Evolutionary conservation across 75 land plant genomes (phyloP), one percentile per base, ranked within the genome.

Genomic region (Pinus tabuliformis): DNA sequence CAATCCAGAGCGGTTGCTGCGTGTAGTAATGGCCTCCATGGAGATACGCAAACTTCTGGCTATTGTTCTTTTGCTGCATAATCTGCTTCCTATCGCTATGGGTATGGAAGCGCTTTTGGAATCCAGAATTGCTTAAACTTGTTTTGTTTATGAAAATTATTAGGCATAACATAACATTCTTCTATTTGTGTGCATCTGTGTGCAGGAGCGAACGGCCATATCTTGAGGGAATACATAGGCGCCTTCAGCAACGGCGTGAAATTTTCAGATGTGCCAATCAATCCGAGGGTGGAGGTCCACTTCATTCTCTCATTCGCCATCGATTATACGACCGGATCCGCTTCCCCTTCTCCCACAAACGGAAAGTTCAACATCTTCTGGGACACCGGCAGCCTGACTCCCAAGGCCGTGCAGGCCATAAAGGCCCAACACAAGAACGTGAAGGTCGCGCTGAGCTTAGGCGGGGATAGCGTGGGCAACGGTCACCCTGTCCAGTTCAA

Each of bases 281-380:
- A 78, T 45, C 54, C 72, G 18, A 16, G 2, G 14, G 61, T 73
- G 36, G 80, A 84, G 33, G 77, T 84, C 58, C 86, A 84, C 75
- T 80, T 88, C 76, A 82, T 86, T 20, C 88, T 86, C 71, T 54
- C 85, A 30, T 86, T 86, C 28, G 88, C 85, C 59, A 83, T 82
- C 37, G 85, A 86, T 79, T 77, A 86, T 76, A 45, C 78, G 0
- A 26, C 26, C 26, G 16, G 62, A 59, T 7, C 39, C 36, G 57
- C 71, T 11, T 33, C 76, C n/a, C 30, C 62, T 17, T 17, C 17
- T 17, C 65, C 76, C 58, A 81, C 83, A 12, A 75, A 85, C 77
- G 81, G 84, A 4, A 7, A 37, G 4, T 92, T 89, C 88, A 78
- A 75, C 37, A 68, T 80, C 24, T 89, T 81, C 78, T 89, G 94